These are phyloP conservation scores for Pleurotus citrinopileatus DNA, from an alignment of 768 basidiomycete genomes.

Conservation along the genomic window DNA sequence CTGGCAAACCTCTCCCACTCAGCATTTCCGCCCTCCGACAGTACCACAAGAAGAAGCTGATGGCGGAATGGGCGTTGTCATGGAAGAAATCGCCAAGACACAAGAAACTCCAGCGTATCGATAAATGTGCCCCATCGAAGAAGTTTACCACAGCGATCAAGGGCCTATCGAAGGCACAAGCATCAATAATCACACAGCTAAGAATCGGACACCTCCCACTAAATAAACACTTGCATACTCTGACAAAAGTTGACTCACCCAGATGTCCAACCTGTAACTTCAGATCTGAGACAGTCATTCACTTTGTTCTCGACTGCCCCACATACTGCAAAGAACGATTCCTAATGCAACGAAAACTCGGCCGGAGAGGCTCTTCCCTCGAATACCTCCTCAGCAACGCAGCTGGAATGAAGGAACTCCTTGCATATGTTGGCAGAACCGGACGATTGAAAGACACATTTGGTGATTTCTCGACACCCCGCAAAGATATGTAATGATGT, in stretches of 20 bases:
- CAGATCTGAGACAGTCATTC: neutral
- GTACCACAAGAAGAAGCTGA: neutral
- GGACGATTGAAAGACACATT: no score
- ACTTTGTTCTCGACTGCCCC: neutral
- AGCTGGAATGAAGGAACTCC: no score
- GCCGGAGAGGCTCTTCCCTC: no score
- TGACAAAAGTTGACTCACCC: neutral
- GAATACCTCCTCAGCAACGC: no score
- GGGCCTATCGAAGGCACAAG: neutral
- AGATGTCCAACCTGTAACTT: neutral
- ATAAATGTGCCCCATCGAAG: neutral
- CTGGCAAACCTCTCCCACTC: neutral
- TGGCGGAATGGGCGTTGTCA: neutral
- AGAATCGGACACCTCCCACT: neutral
- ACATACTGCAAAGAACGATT: neutral
- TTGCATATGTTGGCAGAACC: no score
- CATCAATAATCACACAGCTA: neutral
- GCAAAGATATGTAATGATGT: no score
- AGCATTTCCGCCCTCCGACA: neutral
- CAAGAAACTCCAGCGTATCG: neutral
- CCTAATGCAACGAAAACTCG: no score
- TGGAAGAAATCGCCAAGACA: neutral
- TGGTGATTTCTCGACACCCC: no score
- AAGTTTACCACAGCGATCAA: neutral
- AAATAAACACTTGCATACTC: neutral